These are phyloP conservation scores for Stygiomarasmius scandens DNA, from an alignment of 1,284 basidiomycete species.

Conservation along the genomic window DNA sequence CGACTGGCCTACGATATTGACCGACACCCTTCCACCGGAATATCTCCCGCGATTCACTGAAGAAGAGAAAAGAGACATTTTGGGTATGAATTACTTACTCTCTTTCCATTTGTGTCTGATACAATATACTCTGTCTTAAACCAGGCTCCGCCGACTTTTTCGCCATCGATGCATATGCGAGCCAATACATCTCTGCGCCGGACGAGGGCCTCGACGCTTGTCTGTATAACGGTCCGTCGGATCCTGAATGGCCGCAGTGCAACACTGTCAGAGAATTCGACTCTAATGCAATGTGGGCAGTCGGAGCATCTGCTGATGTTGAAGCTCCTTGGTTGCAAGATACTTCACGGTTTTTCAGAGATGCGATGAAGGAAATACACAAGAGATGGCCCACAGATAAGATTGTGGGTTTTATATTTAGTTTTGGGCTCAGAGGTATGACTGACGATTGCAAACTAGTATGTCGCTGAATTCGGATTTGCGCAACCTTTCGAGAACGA, in stretches of 20 bases:
- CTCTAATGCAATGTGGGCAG: constrained; percentile 43
- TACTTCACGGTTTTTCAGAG: constrained; percentile 43
- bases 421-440: background rate
- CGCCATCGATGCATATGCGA: constrained; percentile 49
- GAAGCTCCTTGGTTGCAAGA: constrained; percentile 43
- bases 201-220: constrained; percentile 43
- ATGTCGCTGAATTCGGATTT: constrained; percentile 33
- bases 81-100: constrained; percentile 28
- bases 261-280: constrained; percentile 39
- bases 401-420: constrained; percentile 31
- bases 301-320: constrained; percentile 43
- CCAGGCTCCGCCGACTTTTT: constrained; percentile 51
- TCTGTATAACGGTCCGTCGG: constrained; percentile 33
- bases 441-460: too few relatives aligned
- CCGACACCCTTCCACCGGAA: constrained; percentile 43
- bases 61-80: constrained; percentile 42
- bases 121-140: background rate
- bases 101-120: too few relatives aligned
- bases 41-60: constrained; percentile 48
- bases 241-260: constrained; percentile 49
- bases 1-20: constrained; percentile 51
- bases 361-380: constrained; percentile 37
- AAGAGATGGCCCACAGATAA: constrained; percentile 50
- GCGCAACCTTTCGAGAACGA: too few relatives aligned
- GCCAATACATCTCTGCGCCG: constrained; percentile 42